Evolutionary conservation across 768 basidiomycete genomes (phyloP).

Genomic region (Ephemerocybe angulata): DNA sequence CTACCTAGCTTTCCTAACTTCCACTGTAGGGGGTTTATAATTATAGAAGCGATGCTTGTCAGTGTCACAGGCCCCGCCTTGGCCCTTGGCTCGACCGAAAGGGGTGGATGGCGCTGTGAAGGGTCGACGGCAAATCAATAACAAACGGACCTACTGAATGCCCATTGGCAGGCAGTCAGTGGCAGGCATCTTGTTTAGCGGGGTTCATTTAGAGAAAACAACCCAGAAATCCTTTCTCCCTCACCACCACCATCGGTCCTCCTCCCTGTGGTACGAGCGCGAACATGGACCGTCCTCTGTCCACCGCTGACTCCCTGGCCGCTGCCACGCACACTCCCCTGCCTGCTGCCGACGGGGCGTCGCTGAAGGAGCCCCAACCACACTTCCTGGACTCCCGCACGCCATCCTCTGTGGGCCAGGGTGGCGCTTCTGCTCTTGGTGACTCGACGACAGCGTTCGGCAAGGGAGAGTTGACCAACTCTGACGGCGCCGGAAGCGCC

Average conservation of each 20-base stretch:
- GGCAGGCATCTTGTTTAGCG: not conserved
- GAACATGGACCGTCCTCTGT: slow-evolving; percentile 16
- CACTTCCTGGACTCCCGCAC: slow-evolving; percentile 15
- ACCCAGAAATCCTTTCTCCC: not conserved
- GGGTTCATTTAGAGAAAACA: not conserved
- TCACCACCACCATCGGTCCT: slow-evolving; percentile 3
- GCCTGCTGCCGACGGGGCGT: slow-evolving; percentile 14
- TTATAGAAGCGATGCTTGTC: no score
- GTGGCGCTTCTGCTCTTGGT: slow-evolving; percentile 14
- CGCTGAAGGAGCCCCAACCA: slow-evolving; percentile 16
- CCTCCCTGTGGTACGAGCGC: not conserved
- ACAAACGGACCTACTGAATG: not conserved
- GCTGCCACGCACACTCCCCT: slow-evolving; percentile 19
- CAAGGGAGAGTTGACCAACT: not conserved
- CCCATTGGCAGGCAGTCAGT: no score
- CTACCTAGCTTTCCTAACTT: no score
- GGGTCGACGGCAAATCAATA: not conserved
- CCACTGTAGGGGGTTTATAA: no score
- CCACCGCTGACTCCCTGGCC: slow-evolving; percentile 14
- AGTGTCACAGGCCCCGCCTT: no score
- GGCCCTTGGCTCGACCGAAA: no score
- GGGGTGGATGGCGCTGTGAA: not conserved
- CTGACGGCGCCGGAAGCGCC: slow-evolving; percentile 11
- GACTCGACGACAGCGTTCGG: slow-evolving; percentile 17
- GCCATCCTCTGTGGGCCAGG: slow-evolving; percentile 18